Evolutionary conservation across 73 alveolate species (phyloP), one percentile per base, ranked within the genome.

Genomic region (Durusdinium trenchii): DNA sequence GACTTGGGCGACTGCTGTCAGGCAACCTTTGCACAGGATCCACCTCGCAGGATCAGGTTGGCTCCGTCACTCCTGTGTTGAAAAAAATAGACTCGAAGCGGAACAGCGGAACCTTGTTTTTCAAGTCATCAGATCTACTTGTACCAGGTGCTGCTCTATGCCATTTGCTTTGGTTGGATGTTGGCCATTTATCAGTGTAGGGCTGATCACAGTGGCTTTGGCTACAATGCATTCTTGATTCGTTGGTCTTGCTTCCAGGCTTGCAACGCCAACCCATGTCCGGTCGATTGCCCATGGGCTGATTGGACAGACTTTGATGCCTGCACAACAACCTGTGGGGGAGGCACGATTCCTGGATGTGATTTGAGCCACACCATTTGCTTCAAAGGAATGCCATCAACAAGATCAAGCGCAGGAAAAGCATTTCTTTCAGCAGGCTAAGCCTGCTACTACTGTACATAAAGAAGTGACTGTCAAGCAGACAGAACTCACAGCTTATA

Each of bases 261-360:
- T 46, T 89, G 96, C 96, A 89, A 89, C 52, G 96, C 96, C 38
- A 85, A 89, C 86, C 96, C 96, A 26, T 89, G 96, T 47, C 96
- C 96, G 23, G 64, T 89, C 51, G 96, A 89, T 71, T 89, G 96
- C 43, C 84, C 61, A 71, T 89, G 96, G 96, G 96, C 86, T 3
- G 67, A 69, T 18, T 89, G 96, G 96, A 89, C 96, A 2, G 96
- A 89, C 57, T 89, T 89, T 48, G 96, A 89, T n/a, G 96, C 96
- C 23, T 89, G 96, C 96, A 60, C 73, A 48, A 69, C 71, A 38
- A 60, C 96, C 50, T 89, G 96, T 10, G 96, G 96, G 3, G 96
- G 96, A 89, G 96, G 96, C 52, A 35, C 50, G 67, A 23, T 4
- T 7, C 9, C 36, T 48, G 51, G 75, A 32, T n/a, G 52, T 9